A percentile compares a stretch with the other conserved stretches of the same genome.
Evolutionary conservation across 192 early-diverging fungal genomes (phyloP).

Genomic region (Obelidium mucronatum): DNA sequence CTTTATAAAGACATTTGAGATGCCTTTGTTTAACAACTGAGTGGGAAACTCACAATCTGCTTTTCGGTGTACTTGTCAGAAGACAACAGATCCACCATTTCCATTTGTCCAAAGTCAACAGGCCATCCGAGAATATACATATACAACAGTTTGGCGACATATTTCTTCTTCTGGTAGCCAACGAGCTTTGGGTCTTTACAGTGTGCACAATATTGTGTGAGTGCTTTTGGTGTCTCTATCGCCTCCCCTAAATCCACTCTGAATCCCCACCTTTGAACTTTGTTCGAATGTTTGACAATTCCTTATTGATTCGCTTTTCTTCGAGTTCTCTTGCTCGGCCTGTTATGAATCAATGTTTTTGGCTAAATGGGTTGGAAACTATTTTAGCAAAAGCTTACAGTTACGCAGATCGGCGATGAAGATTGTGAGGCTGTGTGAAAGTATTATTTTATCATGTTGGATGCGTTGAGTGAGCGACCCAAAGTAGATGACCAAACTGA

Average conservation of each 20-base stretch:
- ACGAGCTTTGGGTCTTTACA: slow-evolving; percentile 89
- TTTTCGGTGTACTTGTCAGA: slow-evolving; percentile 96
- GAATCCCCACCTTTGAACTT: slow-evolving; percentile 97
- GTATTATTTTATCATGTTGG: too few species aligned
- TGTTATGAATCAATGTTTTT: slow-evolving; percentile 38
- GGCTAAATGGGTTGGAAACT: not conserved
- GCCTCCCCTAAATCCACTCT: not conserved
- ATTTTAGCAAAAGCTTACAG: too few species aligned
- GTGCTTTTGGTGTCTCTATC: not conserved
- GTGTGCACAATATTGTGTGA: not conserved
- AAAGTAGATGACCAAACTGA: too few species aligned
- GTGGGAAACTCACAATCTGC: slow-evolving; percentile 78
- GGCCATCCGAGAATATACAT: slow-evolving; percentile 99
- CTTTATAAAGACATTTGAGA: too few species aligned
- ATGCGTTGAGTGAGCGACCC: too few species aligned
- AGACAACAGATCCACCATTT: slow-evolving; percentile 91
- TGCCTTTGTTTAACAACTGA: too few species aligned
- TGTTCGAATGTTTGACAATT: slow-evolving; percentile 97
- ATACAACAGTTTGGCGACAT: slow-evolving; percentile 98
- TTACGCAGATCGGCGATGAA: slow-evolving; percentile 99
- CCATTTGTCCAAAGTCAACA: slow-evolving; percentile 97
- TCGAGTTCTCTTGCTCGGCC: slow-evolving; percentile 96
- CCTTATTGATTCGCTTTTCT: slow-evolving; percentile 99
- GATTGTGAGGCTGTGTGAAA: slow-evolving; percentile 84
- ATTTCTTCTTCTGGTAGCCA: slow-evolving; percentile 99